Percentiles rank a stretch among this genome's conserved stretches.
These are phyloP conservation scores for Malus sylvestris DNA, from an alignment of 306 rosid species.

Conservation along the genomic window DNA sequence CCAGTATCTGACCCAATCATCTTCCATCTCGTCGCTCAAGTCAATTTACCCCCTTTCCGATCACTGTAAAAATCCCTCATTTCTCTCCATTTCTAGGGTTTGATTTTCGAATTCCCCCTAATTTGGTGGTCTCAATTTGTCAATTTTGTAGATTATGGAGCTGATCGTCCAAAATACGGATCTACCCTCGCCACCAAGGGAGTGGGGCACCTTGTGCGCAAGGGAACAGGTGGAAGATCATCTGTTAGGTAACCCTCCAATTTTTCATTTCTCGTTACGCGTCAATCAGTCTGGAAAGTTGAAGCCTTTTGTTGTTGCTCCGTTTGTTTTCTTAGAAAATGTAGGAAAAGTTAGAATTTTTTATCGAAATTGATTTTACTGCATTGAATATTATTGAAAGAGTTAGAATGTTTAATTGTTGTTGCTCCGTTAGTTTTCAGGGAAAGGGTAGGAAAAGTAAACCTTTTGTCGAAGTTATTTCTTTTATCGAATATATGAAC, in stretches of 20 bases:
- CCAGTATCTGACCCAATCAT: constrained; percentile 37
- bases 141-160: constrained; percentile 49
- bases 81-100: constrained; percentile 6
- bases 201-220: constrained; percentile 79
- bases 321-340: background rate
- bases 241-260: constrained; percentile 64
- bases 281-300: background rate
- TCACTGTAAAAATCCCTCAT: constrained; percentile 35
- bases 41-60: constrained; percentile 50
- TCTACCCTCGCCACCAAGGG: constrained; percentile 75
- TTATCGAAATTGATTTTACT: background rate
- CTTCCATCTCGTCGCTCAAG: constrained; percentile 40
- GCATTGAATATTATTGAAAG: background rate
- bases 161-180: constrained; percentile 53
- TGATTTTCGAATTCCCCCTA: background rate
- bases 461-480: background rate
- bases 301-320: background rate
- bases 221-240: constrained; percentile 99
- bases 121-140: background rate
- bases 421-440: background rate
- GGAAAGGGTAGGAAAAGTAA: background rate
- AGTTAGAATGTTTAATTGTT: background rate
- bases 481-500: background rate
- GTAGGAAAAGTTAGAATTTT: constrained; percentile 1
- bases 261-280: background rate